A percentile compares a stretch with the other conserved stretches of the same genome.
Conservation (phyloP, 768 basidiomycete genomes). For the Kwoniella bestiolae region DNA sequence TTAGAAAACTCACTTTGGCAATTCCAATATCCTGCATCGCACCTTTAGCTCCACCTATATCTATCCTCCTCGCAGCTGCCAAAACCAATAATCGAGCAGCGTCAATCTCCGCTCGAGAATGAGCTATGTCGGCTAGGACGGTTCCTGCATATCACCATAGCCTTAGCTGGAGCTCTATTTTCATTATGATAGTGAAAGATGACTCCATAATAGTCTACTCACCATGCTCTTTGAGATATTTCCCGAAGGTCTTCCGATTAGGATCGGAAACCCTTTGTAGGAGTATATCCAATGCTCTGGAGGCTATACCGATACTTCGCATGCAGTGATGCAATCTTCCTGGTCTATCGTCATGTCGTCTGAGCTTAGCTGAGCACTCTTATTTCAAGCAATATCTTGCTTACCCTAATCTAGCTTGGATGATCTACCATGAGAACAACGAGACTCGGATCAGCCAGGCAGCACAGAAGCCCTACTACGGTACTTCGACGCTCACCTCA, state of each 20-base stretch:
- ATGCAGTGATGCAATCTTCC: slow-evolving; percentile 98
- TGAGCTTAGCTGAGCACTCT: not conserved
- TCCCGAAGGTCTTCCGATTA: slow-evolving; percentile 88
- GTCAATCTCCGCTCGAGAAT: slow-evolving; percentile 92
- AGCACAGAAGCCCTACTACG: not conserved
- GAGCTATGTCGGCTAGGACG: slow-evolving; percentile 86
- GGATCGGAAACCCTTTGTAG: slow-evolving; percentile 92
- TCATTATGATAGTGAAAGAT: not conserved
- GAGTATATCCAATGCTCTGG: slow-evolving; percentile 81
- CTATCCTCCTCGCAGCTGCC: slow-evolving; percentile 90
- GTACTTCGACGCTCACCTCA: slow-evolving; percentile 63
- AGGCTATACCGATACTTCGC: slow-evolving; percentile 90
- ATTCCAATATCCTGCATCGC: slow-evolving; percentile 97
- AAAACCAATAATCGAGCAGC: slow-evolving; percentile 82
- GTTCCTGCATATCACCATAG: slow-evolving; percentile 65
- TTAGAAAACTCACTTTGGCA: slow-evolving; percentile 84
- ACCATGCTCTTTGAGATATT: slow-evolving; percentile 89
- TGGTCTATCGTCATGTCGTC: slow-evolving; percentile 67
- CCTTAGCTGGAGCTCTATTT: too few relatives aligned
- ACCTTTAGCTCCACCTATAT: slow-evolving; percentile 86
- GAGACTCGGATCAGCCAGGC: too few relatives aligned
- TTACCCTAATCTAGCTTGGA: slow-evolving; percentile 47
- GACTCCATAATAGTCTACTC: slow-evolving; percentile 26
- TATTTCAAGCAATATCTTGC: not conserved
- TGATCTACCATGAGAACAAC: slow-evolving; percentile 36